Evolutionary conservation across 2,329 filamentous ascomycete species (phyloP), one percentile per base, ranked within the genome.

Genomic region (Phialophora expanda): DNA sequence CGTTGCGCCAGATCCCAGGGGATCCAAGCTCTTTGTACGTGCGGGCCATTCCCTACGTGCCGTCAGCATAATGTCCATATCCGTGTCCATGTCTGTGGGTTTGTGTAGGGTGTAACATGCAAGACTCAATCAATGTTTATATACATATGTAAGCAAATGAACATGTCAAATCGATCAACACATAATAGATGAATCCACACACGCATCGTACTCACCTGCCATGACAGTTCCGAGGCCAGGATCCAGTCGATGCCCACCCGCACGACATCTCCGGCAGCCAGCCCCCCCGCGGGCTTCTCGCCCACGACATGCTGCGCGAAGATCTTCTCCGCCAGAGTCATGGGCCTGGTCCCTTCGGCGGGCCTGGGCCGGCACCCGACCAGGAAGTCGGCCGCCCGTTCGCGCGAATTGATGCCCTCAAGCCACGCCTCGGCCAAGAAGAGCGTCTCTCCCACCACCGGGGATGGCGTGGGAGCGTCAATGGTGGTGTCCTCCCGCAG

Each of bases 1-100:
- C 81, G 60, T 83, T 84, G 8, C 82, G 79, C 65, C 78, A 83
- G n/a, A 82, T 80, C 3, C 78, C 76, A 0, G 80, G 79, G 12
- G 72, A 68, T 2, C 79, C 78, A 7, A 84, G 70, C 3, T 72
- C 60, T 4, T 80, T 73, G 67, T 81, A 80, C 3, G 77, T 79
- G 46, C 71, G 71, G 34, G 78, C 75, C 81, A 83, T 83, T 48
- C 77, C 75, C 75, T 66, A 38, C n/a, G 8, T 8, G 12, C 50
- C 24, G 50, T 61, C 41, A 28, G 26, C 34, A 44, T 26, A 38
- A 32, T 12, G 32, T 34, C 11, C 11, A 11, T 30, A 3, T 20
- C 17, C 14, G n/a, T 9, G 34, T 26, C 34, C 4, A 12, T 44
- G n/a, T 34, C 55, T 44, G 8, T 22, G 24, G 53, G n/a, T 6